phyloP scores from a whole-genome alignment of 2,329 filamentous ascomycete species.

The Lasiodiplodia citricola region DNA sequence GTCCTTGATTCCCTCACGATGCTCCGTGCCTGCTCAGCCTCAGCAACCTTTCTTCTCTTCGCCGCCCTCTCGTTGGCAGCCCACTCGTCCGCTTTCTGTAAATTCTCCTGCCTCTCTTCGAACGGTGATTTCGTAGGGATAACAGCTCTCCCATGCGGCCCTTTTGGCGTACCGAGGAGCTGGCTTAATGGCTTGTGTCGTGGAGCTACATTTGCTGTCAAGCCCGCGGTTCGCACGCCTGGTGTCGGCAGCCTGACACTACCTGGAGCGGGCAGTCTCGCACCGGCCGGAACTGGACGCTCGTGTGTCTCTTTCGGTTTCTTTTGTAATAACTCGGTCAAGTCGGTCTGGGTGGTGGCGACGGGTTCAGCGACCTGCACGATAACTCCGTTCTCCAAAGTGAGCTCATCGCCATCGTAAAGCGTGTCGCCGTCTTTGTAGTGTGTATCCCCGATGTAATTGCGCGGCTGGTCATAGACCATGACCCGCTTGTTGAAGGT shows the following conservation, averaged over 20 bases:
- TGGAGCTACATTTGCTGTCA: conserved; percentile 34
- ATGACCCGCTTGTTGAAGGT: conserved; percentile 90
- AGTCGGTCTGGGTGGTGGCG: conserved; percentile 76
- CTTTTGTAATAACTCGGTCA: conserved; percentile 76
- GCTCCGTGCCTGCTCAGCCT: conserved; percentile 29
- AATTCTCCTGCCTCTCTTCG: conserved; percentile 53
- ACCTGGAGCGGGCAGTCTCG: conserved; percentile 48
- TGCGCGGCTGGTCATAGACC: conserved; percentile 82
- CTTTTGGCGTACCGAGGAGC: conserved; percentile 68
- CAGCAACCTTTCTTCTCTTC: conserved; percentile 46
- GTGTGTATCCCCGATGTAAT: conserved; percentile 84
- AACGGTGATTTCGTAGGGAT: conserved; percentile 68
- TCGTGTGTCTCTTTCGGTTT: conserved; percentile 52
- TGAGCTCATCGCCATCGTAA: conserved; percentile 80
- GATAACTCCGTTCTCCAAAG: conserved; percentile 76
- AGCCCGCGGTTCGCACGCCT: conserved; percentile 3
- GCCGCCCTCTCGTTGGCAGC: conserved; percentile 39
- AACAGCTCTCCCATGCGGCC: conserved; percentile 65
- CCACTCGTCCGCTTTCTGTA: conserved; percentile 36
- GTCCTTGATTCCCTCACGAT: conserved; percentile 30
- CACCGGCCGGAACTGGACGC: conserved; percentile 24
- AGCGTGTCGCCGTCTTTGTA: conserved; percentile 74
- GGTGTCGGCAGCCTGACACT: conserved; percentile 49
- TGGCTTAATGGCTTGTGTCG: conserved; percentile 66
- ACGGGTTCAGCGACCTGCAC: conserved; percentile 80